Percentiles rank a stretch among this genome's conserved stretches.
phyloP scores from a whole-genome alignment of 768 basidiomycete genomes.

The Megacollybia marginata region DNA sequence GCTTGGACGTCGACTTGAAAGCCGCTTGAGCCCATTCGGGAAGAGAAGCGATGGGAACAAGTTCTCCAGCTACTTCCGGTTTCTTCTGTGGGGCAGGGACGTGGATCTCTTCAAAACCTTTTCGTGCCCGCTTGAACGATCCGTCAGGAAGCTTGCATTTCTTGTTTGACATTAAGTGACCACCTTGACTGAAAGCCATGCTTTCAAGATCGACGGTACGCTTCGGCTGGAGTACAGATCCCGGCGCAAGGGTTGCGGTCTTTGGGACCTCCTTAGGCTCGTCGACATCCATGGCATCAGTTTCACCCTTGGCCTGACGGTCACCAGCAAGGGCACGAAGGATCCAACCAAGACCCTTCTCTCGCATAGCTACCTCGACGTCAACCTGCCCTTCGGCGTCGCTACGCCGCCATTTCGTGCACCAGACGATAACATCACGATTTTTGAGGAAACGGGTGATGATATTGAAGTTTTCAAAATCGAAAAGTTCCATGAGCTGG shows the following conservation, averaged over 20 bases:
- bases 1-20: conserved; percentile 66
- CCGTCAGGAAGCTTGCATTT: conserved; percentile 97
- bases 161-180: conserved; percentile 97
- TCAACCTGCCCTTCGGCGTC: conserved; percentile 86
- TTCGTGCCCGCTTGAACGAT: conserved; percentile 92
- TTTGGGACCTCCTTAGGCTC: conserved; percentile 48
- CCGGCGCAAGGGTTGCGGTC: conserved; percentile 82
- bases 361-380: conserved; percentile 96
- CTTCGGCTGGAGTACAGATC: conserved; percentile 82
- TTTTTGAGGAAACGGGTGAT: conserved; percentile 91
- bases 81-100: conserved; percentile 89
- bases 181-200: conserved; percentile 92
- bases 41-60: conserved; percentile 64
- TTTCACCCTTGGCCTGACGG: conserved; percentile 39
- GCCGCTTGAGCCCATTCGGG: conserved; percentile 86
- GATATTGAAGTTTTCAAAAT: conserved; percentile 86
- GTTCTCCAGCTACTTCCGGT: conserved; percentile 50
- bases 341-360: conserved; percentile 96
- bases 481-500: conserved; percentile 93
- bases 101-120: conserved; percentile 97
- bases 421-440: conserved; percentile 95
- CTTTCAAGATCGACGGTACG: conserved; percentile 81
- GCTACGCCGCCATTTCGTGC: conserved; percentile 89
- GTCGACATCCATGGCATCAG: conserved; percentile 78
- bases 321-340: conserved; percentile 82